These are phyloP conservation scores for Cercospora zeina DNA, from an alignment of 2,329 filamentous ascomycete species.

Conservation along the genomic window DNA sequence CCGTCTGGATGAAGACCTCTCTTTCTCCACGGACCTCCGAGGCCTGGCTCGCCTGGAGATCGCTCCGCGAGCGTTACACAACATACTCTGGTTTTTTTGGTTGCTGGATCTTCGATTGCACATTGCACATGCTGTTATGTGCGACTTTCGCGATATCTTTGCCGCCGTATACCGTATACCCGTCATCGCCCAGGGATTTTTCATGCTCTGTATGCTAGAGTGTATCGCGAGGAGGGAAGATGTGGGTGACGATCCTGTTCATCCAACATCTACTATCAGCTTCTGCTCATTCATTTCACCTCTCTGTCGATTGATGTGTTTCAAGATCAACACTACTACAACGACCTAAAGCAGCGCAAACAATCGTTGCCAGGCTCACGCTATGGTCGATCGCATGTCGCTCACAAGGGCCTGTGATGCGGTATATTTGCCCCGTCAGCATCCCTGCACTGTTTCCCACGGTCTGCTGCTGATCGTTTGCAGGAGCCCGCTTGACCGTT, in stretches of 20 bases:
- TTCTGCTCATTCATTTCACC: conserved; percentile 6
- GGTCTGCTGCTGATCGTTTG: conserved; percentile 51
- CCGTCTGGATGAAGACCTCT: too few relatives aligned
- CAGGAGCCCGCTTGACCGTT: conserved; percentile 53
- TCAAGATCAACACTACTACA: conserved; percentile 10
- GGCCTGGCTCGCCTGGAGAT: too few relatives aligned
- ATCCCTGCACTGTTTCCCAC: conserved; percentile 54
- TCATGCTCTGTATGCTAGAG: conserved; percentile 1
- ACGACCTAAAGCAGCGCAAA: conserved; percentile 14
- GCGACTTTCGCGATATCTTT: too few relatives aligned
- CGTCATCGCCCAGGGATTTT: background rate
- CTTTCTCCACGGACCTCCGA: too few relatives aligned
- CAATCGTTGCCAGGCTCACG: conserved; percentile 15
- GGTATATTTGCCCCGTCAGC: conserved; percentile 51
- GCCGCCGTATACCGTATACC: background rate
- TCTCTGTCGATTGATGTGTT: conserved; percentile 15
- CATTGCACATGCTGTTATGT: too few relatives aligned
- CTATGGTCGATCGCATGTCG: conserved; percentile 20
- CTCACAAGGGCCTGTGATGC: conserved; percentile 17
- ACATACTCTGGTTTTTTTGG: too few relatives aligned
- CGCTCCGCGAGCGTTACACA: too few relatives aligned
- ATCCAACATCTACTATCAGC: conserved; percentile 16
- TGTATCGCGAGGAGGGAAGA: conserved; percentile 19
- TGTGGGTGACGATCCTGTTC: conserved; percentile 20
- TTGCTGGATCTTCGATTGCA: too few relatives aligned